Evolutionary conservation across 2,329 filamentous ascomycete species (phyloP).

Genomic region (Penicillium psychrosexuale): DNA sequence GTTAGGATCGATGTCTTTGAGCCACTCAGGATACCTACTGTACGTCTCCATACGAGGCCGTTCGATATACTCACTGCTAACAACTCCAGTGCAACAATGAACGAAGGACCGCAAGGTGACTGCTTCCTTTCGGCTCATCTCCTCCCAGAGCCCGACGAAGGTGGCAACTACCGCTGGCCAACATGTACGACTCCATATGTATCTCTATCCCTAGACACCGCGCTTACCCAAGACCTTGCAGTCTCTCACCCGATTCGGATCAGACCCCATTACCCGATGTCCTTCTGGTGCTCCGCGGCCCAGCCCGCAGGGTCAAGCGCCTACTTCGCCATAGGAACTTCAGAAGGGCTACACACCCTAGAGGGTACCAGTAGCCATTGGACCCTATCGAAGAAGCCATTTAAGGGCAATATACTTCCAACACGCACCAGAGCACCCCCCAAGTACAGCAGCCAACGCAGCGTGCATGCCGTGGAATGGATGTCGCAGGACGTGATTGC

Average conservation of each 20-base stretch:
- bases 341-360: constrained; percentile 36
- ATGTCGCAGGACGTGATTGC: constrained; percentile 36
- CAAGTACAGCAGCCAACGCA: constrained; percentile 1
- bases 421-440: not conserved
- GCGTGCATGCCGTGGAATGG: constrained; percentile 40
- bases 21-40: constrained; percentile 36
- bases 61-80: constrained; percentile 14
- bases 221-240: not conserved
- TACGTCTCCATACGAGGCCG: constrained; percentile 14
- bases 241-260: constrained; percentile 30
- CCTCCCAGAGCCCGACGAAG: constrained; percentile 33
- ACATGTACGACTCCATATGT: constrained; percentile 21
- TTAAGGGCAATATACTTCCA: not conserved
- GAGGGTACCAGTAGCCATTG: constrained; percentile 29
- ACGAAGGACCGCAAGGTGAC: constrained; percentile 34
- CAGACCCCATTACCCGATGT: constrained; percentile 20
- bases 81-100: constrained; percentile 34
- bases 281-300: constrained; percentile 39
- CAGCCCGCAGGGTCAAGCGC: constrained; percentile 30
- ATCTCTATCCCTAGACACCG: not conserved
- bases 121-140: constrained; percentile 32
- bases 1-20: constrained; percentile 38
- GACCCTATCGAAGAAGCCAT: constrained; percentile 28
- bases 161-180: constrained; percentile 33
- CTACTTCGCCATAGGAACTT: constrained; percentile 40